A percentile compares a stretch with the other conserved stretches of the same genome.
These are phyloP conservation scores for Yamadazyma aaseri DNA, from an alignment of 1,139 yeast species.

Conservation along the genomic window DNA sequence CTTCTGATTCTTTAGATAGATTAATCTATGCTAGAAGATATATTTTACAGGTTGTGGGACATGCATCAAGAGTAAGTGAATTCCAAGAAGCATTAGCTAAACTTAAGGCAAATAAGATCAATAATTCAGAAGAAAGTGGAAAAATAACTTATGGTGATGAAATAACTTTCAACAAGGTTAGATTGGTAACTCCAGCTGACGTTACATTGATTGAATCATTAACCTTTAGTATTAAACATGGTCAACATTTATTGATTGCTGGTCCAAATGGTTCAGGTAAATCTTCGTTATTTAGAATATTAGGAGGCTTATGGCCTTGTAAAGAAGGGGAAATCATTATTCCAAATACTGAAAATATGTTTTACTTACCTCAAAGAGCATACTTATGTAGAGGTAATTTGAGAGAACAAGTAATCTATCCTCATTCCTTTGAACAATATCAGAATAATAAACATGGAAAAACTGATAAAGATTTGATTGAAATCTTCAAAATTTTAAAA, in stretches of 20 bases:
- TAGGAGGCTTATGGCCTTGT: constrained; percentile 95
- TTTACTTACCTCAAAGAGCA: constrained; percentile 91
- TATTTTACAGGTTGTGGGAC: constrained; percentile 81
- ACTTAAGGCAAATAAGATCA: constrained; percentile 33
- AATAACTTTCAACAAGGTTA: constrained; percentile 70
- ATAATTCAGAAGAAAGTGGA: constrained; percentile 21
- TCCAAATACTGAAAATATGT: constrained; percentile 70
- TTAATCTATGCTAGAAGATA: constrained; percentile 83
- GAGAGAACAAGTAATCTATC: constrained; percentile 87
- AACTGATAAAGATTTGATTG: constrained; percentile 61
- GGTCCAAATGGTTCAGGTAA: constrained; percentile 98
- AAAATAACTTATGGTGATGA: constrained; percentile 49
- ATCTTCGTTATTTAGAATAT: constrained; percentile 82
- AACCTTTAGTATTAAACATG: constrained; percentile 70
- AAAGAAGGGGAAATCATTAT: constrained; percentile 60
- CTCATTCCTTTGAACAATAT: constrained; percentile 66
- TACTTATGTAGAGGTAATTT: constrained; percentile 73
- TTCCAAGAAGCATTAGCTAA: constrained; percentile 65
- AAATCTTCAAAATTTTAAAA: constrained; percentile 60
- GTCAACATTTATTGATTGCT: constrained; percentile 83
- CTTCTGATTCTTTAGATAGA: constrained; percentile 87
- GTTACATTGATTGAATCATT: constrained; percentile 68
- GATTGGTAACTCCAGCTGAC: constrained; percentile 81
- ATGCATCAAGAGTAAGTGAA: constrained; percentile 71
- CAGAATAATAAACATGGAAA: constrained; percentile 37